phyloP scores from a whole-genome alignment of 495 filamentous ascomycete genomes.

The Penicillium atrosanguineum region DNA sequence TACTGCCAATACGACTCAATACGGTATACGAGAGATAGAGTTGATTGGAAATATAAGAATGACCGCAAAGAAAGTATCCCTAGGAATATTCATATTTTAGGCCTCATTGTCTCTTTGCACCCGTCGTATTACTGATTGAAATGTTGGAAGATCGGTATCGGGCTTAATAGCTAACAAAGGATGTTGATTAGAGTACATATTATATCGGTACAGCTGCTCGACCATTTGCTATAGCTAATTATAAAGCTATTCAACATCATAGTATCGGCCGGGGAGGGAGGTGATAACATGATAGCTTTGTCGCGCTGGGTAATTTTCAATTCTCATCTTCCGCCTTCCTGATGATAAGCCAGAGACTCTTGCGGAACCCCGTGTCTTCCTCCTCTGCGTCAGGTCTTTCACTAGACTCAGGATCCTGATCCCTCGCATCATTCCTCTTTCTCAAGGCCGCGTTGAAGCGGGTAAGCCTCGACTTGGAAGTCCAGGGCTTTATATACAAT shows the following conservation, averaged over 20 bases:
- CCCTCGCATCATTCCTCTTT: constrained; percentile 14
- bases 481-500: constrained; percentile 25
- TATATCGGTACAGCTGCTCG: not conserved
- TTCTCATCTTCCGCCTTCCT: not conserved
- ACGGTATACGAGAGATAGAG: too few relatives aligned
- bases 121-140: too few relatives aligned
- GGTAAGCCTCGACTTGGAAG: constrained; percentile 22
- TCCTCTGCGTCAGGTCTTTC: not conserved
- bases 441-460: constrained; percentile 28
- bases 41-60: too few relatives aligned
- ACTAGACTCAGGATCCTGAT: not conserved
- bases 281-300: too few relatives aligned
- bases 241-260: not conserved
- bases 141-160: too few relatives aligned
- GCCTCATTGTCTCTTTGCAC: too few relatives aligned
- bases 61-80: too few relatives aligned
- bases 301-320: too few relatives aligned
- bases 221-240: not conserved
- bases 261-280: too few relatives aligned
- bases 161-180: too few relatives aligned
- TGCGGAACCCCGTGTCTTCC: not conserved
- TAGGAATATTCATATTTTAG: too few relatives aligned
- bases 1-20: too few relatives aligned
- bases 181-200: not conserved
- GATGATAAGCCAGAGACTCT: constrained; percentile 5